A percentile compares a stretch with the other conserved stretches of the same genome.
These are phyloP conservation scores for Fraxinus anomala DNA, from an alignment of 257 asterid species.

Conservation along the genomic window DNA sequence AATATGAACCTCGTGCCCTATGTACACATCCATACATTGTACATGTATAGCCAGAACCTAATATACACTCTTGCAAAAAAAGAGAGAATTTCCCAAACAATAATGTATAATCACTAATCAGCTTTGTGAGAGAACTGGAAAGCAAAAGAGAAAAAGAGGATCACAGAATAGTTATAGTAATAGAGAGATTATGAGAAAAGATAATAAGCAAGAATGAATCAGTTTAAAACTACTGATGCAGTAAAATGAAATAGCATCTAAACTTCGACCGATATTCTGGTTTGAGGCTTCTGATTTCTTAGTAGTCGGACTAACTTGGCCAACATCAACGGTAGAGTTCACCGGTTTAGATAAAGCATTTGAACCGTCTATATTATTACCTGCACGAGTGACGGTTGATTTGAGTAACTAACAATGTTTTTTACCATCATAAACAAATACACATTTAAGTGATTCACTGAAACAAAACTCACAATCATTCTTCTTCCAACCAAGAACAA, in stretches of 20 bases:
- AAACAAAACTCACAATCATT: slow-evolving; percentile 58
- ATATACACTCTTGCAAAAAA: not conserved
- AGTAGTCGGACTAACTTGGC: slow-evolving; percentile 32
- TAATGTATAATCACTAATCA: not conserved
- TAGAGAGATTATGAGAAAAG: slow-evolving; percentile 27
- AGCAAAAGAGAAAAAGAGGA: not conserved
- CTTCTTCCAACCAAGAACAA: slow-evolving; percentile 79
- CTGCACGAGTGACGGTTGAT: slow-evolving; percentile 34
- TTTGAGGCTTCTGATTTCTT: slow-evolving; percentile 30
- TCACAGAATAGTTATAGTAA: slow-evolving; percentile 14
- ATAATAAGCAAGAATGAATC: slow-evolving; percentile 27
- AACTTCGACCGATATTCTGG: slow-evolving; percentile 29
- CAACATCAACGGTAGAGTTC: slow-evolving; percentile 50
- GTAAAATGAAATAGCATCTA: slow-evolving; percentile 39
- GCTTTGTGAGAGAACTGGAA: not conserved
- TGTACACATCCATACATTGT: not conserved
- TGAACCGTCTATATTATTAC: slow-evolving; percentile 55
- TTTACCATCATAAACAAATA: not conserved
- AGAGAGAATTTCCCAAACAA: not conserved
- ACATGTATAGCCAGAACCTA: not conserved
- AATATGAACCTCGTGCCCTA: not conserved
- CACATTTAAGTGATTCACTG: not conserved
- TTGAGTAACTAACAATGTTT: not conserved
- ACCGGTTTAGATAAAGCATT: slow-evolving; percentile 34
- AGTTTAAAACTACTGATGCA: slow-evolving; percentile 24